Base-by-base conservation (phyloP, 2,329 filamentous ascomycete species). In the Sclerotinia glacialis region DNA sequence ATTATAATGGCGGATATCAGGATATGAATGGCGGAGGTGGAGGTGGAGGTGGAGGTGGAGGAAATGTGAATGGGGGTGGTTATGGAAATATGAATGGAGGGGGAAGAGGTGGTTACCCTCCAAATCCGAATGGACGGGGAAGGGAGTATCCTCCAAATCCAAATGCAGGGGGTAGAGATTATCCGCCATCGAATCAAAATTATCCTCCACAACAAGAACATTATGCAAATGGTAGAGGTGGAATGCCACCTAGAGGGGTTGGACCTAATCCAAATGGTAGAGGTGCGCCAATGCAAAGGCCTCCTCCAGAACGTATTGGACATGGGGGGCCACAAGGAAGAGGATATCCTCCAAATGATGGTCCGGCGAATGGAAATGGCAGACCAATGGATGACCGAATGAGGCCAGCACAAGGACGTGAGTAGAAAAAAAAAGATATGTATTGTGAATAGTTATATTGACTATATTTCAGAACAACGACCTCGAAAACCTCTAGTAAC, bases 171-270 rank as follows among this genome's bases (percentile, higher is more conserved):
- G 64, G 55, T 21, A 42, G 64, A 66, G 71, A 72, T 34, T 74
- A 74, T 64, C 69, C 74, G 14, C 69, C 73, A n/a, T 70, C 70
- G 56, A 70, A 75, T 65, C 71, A 72, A 49, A 70, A 68, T 37
- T 73, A 74, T 69, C 71, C 71, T 9, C 71, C 71, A 40, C 72
- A 72, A 58, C 71, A 74, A 69, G 72, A 75, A 46, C 73, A 76
- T 44, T 72, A 74, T 65, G 68, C 68, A 12, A 71, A 73, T 62
- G 71, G 68, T 11, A 67, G 71, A 69, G 70, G 73, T 37, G 70
- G 71, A 56, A 71, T 70, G 28, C 69, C 68, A 49, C 69, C 69
- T 11, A 66, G 74, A 68, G 72, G 71, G 31, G 68, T 67, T 14
- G 58, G 47, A n/a, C 40, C 65, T 40, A 53, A n/a, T 47, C 62